A percentile compares a stretch with the other conserved stretches of the same genome.
Conservation (phyloP, 345 rosid species). For the Hibiscus trionum region DNA sequence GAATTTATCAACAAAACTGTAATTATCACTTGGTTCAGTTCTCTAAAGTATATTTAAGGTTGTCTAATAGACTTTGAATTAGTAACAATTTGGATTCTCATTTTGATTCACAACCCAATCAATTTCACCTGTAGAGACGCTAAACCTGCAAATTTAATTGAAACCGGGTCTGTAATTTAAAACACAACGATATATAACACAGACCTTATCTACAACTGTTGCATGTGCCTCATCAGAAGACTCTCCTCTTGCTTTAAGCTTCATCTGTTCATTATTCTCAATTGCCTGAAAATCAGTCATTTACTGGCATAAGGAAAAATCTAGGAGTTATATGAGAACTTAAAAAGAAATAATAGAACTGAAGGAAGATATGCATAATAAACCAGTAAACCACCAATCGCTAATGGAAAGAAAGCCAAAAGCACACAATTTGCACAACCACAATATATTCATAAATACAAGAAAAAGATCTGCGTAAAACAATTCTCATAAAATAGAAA, state of each 20-base stretch:
- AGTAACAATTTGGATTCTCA: background rate
- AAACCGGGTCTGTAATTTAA: background rate
- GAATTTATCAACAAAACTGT: background rate
- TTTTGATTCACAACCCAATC: background rate
- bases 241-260: conserved; percentile 64
- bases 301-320: conserved; percentile 12
- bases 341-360: background rate
- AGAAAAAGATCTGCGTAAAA: background rate
- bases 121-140: background rate
- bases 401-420: background rate
- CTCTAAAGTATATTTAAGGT: background rate
- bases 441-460: background rate
- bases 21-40: background rate
- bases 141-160: background rate
- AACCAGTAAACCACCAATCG: background rate
- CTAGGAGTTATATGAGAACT: background rate
- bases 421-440: background rate
- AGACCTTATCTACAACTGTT: conserved; percentile 69
- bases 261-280: conserved; percentile 73
- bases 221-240: conserved; percentile 47
- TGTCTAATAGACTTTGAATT: background rate
- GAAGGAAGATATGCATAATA: background rate
- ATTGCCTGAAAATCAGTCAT: conserved; percentile 40
- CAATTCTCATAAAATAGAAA: background rate
- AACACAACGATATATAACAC: background rate